A percentile compares a stretch with the other conserved stretches of the same genome.
Conservation (phyloP, 129 eudicot genomes). For the Logfia minima region DNA sequence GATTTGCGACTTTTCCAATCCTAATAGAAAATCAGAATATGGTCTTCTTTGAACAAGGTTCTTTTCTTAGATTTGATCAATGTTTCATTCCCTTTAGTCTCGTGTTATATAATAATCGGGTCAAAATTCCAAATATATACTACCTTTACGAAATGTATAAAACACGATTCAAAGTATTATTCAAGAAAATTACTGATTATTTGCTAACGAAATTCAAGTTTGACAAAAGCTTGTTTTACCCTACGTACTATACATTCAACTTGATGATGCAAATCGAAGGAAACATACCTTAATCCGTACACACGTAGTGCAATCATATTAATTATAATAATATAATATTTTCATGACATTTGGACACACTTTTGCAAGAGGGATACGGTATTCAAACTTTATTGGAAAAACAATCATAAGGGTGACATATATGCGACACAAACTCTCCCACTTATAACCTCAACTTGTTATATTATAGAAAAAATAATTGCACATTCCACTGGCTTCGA, state of each 20-base stretch:
- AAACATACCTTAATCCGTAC: slow-evolving; percentile 17
- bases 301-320: neutral
- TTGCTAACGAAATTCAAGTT: neutral
- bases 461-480: slow-evolving; percentile 13
- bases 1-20: slow-evolving; percentile 27
- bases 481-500: slow-evolving; percentile 39
- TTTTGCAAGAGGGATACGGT: neutral
- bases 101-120: neutral
- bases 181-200: neutral
- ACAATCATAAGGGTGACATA: slow-evolving; percentile 15
- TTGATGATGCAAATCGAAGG: slow-evolving; percentile 15
- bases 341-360: neutral
- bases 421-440: slow-evolving; percentile 23
- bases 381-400: slow-evolving; percentile 18
- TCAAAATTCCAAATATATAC: neutral
- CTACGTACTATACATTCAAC: neutral
- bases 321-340: neutral
- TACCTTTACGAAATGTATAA: neutral
- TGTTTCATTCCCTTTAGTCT: neutral
- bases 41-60: slow-evolving; percentile 21
- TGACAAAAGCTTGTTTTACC: neutral
- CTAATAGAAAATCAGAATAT: slow-evolving; percentile 5
- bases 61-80: slow-evolving; percentile 25
- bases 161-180: neutral
- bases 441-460: slow-evolving; percentile 30